Percentiles rank a stretch among this genome's conserved stretches.
Conservation (phyloP, 1,284 basidiomycete genomes). For the Cutaneotrichosporon sp. region DNA sequence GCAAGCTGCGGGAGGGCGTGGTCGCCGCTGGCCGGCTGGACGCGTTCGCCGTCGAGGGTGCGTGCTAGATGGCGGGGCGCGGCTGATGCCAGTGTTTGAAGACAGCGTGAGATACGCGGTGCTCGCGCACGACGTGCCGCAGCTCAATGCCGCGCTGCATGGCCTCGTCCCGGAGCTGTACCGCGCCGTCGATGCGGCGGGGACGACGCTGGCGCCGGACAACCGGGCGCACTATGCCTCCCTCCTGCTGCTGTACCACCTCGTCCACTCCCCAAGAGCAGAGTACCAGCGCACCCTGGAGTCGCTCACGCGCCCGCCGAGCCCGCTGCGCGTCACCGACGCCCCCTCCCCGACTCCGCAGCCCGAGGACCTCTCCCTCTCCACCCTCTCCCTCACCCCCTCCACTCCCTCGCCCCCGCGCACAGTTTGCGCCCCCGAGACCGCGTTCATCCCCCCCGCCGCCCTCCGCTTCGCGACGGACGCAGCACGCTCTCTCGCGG, state of each 20-base stretch:
- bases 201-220: constrained; percentile 1
- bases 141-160: constrained; percentile 44
- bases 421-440: not conserved
- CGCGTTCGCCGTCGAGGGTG: constrained; percentile 50
- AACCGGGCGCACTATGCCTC: constrained; percentile 34
- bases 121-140: constrained; percentile 41
- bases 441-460: not conserved
- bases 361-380: not conserved
- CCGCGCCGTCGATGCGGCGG: constrained; percentile 22
- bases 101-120: constrained; percentile 43
- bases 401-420: too few species aligned
- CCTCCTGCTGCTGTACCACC: constrained; percentile 41
- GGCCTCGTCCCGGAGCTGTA: constrained; percentile 49
- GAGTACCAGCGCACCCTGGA: constrained; percentile 10
- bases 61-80: too few species aligned
- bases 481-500: constrained; percentile 26
- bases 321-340: not conserved
- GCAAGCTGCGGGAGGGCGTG: constrained; percentile 52
- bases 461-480: constrained; percentile 10
- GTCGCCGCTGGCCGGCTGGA: constrained; percentile 47
- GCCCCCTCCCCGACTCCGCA: not conserved
- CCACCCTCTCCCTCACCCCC: not conserved
- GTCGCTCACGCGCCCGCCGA: constrained; percentile 9
- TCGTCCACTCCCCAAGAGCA: constrained; percentile 27
- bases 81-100: constrained; percentile 42